A percentile compares a stretch with the other conserved stretches of the same genome.
These are phyloP conservation scores for Begonia loranthoides DNA, from an alignment of 306 rosid species.

Conservation along the genomic window DNA sequence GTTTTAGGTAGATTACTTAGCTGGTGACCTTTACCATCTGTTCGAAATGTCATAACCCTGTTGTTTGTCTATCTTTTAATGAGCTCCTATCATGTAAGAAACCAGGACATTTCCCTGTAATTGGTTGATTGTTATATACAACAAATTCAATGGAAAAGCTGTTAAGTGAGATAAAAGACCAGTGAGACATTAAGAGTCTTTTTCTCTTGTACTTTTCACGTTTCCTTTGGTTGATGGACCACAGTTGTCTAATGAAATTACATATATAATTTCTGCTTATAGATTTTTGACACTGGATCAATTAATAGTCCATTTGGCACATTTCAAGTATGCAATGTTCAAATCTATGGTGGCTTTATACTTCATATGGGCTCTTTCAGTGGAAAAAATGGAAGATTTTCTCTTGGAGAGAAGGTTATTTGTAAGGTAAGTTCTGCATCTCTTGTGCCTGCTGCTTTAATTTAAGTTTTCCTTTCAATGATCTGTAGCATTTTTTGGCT, in stretches of 20 bases:
- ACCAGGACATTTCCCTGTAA: no score
- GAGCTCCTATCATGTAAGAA: no score
- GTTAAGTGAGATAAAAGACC: no score
- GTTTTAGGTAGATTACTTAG: no score
- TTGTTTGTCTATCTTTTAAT: no score
- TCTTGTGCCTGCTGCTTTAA: not conserved
- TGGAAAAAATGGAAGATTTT: conserved; percentile 36
- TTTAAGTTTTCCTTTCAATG: not conserved
- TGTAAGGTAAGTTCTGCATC: conserved; percentile 48
- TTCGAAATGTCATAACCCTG: no score
- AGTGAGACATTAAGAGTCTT: not conserved
- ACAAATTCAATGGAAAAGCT: no score
- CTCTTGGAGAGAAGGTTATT: conserved; percentile 60
- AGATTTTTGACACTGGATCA: conserved; percentile 92
- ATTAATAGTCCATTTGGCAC: conserved; percentile 46
- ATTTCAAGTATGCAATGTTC: conserved; percentile 71
- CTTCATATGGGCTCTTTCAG: conserved; percentile 71
- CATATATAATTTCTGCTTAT: not conserved
- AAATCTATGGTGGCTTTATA: conserved; percentile 76
- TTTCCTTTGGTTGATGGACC: not conserved
- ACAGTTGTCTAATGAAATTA: no score
- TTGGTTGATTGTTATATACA: no score
- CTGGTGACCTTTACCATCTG: no score
- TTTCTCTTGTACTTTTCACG: conserved; percentile 3
- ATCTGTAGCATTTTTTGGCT: not conserved